Base-by-base conservation (phyloP, 768 basidiomycete genomes). In the Mycena floridula region DNA sequence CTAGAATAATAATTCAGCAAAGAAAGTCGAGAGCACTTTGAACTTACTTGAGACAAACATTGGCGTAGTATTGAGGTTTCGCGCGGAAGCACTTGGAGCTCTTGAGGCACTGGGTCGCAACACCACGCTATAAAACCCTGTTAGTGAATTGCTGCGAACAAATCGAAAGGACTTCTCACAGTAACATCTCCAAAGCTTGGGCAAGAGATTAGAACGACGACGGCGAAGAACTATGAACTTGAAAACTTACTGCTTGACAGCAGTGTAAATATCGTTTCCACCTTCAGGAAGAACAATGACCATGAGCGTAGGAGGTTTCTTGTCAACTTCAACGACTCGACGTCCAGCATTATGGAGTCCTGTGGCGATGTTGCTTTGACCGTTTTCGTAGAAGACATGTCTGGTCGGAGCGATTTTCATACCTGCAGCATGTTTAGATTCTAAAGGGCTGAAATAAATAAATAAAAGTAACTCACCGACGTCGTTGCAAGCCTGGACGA, bases 21-120 rank as follows among this genome's bases (percentile, higher is more conserved):
- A 21, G 36, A 30, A 13, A 11, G 38, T 15, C 23, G 8, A 3
- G 22, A 4, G 38, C 38, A 48, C 13, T 9, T 35, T 28, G 32
- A 13, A 18, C 80, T 52, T 44, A 87, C 87, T 90, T 90, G 25
- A 90, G 60, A 51, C 77, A 80, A 5, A 89, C 82, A 48, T 90
- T 91, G 1, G 88, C 88, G 47, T 72, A 90, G 53, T 89, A 91
- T 50, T 90, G 89, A 0, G 76, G 62, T 47, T 81, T 88, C 0
- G 84, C 87, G 4, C 73, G 65, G 50, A 63, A 72, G 54, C 83
- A 85, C 53, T 89, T 88, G 4, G 58, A 62, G 15, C 70, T 69
- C 59, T 85, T 86, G 53, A 90, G 52, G 57, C 88, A 90, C 49
- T 90, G 88, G 0, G 88, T 90, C 0, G 87, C 79, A 7, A 89